Conservation (phyloP, 305 asterid species). For the Solanum aculeatissimum region DNA sequence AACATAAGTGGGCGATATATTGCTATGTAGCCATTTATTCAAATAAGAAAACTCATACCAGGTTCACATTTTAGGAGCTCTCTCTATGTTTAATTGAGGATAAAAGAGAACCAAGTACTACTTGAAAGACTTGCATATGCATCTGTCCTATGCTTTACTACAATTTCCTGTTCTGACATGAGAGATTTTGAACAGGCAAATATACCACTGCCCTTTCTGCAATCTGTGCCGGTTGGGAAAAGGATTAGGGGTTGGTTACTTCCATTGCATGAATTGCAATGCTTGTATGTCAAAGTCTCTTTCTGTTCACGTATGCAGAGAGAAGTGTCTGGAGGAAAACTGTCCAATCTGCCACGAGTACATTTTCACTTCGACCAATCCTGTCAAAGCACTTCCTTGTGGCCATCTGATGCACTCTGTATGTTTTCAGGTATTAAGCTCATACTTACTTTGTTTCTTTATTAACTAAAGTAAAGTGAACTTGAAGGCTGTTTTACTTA, state of each 20-base stretch:
- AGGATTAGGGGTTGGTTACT: conserved; percentile 75
- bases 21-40: background rate
- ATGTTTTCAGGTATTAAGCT: conserved; percentile 66
- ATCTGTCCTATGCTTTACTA: background rate
- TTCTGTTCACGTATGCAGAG: conserved; percentile 62
- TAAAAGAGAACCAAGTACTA: background rate
- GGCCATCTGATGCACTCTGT: conserved; percentile 89
- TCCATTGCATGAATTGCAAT: conserved; percentile 95
- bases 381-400: conserved; percentile 81
- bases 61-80: background rate
- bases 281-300: conserved; percentile 79
- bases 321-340: conserved; percentile 79
- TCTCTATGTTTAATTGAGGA: background rate
- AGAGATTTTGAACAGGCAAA: conserved; percentile 48
- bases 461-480: background rate
- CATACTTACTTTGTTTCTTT: background rate
- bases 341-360: conserved; percentile 92
- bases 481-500: background rate
- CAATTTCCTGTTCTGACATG: conserved; percentile 21
- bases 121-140: background rate
- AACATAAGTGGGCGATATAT: background rate
- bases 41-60: background rate
- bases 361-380: conserved; percentile 69
- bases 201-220: conserved; percentile 95
- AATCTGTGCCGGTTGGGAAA: conserved; percentile 87